Evolutionary conservation across 2,329 filamentous ascomycete species (phyloP), one percentile per base, ranked within the genome.

Genomic region (Fusarium stilboides): DNA sequence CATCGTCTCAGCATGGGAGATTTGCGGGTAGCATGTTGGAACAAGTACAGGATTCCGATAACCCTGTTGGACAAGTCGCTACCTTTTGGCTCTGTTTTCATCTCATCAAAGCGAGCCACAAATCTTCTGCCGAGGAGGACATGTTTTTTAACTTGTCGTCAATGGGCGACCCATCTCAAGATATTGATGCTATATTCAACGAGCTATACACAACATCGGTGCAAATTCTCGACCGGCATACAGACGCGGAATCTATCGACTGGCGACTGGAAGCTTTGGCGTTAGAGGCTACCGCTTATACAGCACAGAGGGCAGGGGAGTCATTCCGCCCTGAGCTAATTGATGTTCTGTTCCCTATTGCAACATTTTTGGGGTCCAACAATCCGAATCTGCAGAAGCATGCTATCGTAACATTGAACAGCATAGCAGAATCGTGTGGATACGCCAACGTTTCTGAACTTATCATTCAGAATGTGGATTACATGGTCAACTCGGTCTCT

Each of bases 401-500:
- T 77, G 93, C 95, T 7, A 91, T 98, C 67, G 88, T 89, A 6
- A 92, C 92, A 36, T 84, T 99, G 15, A 96, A 98, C 74, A 88
- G 89, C 19, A 84, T 98, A n/a, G 91, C 95, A 1, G 76, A 80
- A 4, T 86, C 91, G 1, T 98, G 94, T 73, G 89, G 87, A 3
- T 99, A 98, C 74, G 65, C 76, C 0, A 90, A 86, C 72, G 91
- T 95, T 6, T 91, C 91, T 26, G 89, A 92, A 17, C 83, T 99
- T 69, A 91, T 99, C 39, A 88, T 98, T 28, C 89, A 92, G 53
- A 99, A 99, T 65, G 94, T 94, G 17, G 96, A 99, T 79, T 99
- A 99, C 77, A 92, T 99, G 80, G 91, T 98, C 64, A 98, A 98
- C 76, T 93, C 96, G 0, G 89, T 99, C 17, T 93, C 93, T 0